Conservation (phyloP, 345 rosid genomes). For the Salix dunnii region DNA sequence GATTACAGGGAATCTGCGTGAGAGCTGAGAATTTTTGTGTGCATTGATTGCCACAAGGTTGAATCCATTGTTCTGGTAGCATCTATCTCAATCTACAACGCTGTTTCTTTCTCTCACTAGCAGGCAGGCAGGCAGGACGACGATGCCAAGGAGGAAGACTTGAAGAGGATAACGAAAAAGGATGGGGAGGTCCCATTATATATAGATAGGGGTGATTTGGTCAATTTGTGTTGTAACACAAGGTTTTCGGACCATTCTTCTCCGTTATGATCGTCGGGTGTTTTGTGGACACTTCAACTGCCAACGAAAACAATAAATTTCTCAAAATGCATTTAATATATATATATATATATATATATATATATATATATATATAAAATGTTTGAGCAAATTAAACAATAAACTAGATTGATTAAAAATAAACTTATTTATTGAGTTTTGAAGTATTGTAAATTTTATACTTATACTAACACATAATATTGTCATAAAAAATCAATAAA, state of each 20-base stretch:
- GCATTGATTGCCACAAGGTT: conserved; percentile 78
- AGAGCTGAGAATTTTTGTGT: conserved; percentile 78
- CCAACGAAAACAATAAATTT: background rate
- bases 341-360: no score
- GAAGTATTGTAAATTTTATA: no score
- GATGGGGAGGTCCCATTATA: background rate
- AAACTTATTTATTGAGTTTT: no score
- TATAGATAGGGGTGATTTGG: background rate
- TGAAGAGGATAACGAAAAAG: background rate
- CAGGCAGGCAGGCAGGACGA: background rate
- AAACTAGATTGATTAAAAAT: no score
- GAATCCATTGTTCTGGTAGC: conserved; percentile 76
- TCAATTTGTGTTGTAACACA: background rate
- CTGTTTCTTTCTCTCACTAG: background rate
- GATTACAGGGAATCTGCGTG: conserved; percentile 77
- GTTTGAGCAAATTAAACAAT: no score
- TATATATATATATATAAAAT: no score
- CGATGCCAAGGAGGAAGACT: no score
- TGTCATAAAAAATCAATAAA: no score
- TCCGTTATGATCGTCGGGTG: background rate
- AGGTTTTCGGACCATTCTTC: background rate
- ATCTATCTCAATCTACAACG: background rate
- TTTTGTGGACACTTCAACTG: background rate
- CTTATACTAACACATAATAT: no score
- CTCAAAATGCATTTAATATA: no score